Conservation (phyloP, 768 basidiomycete species). For the Cyclocybe aegerita region DNA sequence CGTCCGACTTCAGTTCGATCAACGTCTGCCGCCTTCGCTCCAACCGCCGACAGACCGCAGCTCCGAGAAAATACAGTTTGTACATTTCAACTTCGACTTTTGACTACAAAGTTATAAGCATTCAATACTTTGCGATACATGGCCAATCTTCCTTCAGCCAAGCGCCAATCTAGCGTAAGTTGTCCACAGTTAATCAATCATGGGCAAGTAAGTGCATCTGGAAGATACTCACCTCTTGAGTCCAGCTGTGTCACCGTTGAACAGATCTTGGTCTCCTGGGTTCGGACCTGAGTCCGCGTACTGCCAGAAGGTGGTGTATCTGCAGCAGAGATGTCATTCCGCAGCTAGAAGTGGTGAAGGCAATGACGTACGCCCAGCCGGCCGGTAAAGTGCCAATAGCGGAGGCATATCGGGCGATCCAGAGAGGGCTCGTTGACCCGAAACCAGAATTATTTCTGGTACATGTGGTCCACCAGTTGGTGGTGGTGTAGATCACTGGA, state of each 20-base stretch:
- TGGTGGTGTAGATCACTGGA: conserved; percentile 47
- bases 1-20: no score
- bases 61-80: no score
- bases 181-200: no score
- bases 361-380: conserved; percentile 46
- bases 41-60: no score
- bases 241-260: conserved; percentile 38
- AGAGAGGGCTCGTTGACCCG: conserved; percentile 51
- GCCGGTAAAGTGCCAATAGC: conserved; percentile 54
- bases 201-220: no score
- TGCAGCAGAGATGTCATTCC: conserved; percentile 8
- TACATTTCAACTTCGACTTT: no score
- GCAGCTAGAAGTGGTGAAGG: not conserved
- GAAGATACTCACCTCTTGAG: no score
- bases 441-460: conserved; percentile 60
- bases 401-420: conserved; percentile 57
- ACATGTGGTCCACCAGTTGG: conserved; percentile 68
- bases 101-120: no score
- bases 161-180: no score
- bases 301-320: conserved; percentile 60
- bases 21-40: no score
- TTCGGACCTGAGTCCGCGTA: conserved; percentile 54
- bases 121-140: no score
- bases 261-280: conserved; percentile 58
- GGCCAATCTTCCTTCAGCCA: no score